Base-by-base conservation (phyloP, 306 rosid genomes). In the Quillaja saponaria region DNA sequence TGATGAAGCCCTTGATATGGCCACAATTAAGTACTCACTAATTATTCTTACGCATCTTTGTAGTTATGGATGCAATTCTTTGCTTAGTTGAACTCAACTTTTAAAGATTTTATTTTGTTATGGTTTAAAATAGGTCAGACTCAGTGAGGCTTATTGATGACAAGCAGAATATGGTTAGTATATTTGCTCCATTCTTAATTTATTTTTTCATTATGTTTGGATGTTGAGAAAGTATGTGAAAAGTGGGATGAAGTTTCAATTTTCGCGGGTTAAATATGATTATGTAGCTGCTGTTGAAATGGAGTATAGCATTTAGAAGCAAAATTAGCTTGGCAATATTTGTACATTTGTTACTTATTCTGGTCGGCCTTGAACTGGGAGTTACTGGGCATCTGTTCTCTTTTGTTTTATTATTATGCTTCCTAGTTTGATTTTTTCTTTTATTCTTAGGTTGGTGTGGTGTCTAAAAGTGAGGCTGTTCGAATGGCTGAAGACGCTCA, bases 101-200 rank as follows among this genome's bases (percentile, higher is more conserved):
- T 42, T 21, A 19, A 64, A 21, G 67, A 18, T 46, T 25, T 59
- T 67, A 38, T 11, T 37, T 68, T 25, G 18, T 64, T 71, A 28
- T 55, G 49, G 47, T 63, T 64, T 69, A 65, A 63, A 77, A 71
- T 80, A 92, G 99, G 91, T 86, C 99, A 49, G 81, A 52, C 68
- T 40, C 81, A 13, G 97, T 94, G 72, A 85, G 99, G 82, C 87
- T 94, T 54, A 89, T 94, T 71, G 99, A 89, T 62, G 78, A 71
- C 71, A 71, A 67, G 71, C 97, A 94, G 80, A 87, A 87, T 60
- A 94, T 94, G 99, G 99, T 94, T 50, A 60, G 97, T 80, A 39
- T 14, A 2, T 8, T 28, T n/a, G n/a, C 58, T 3, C 37, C 37
- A 61, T 68, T 65, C 3, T 8, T 8, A 4, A 11, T 19, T 51